phyloP scores from a whole-genome alignment of 2,329 filamentous ascomycete genomes.

The Penicillium sp. region DNA sequence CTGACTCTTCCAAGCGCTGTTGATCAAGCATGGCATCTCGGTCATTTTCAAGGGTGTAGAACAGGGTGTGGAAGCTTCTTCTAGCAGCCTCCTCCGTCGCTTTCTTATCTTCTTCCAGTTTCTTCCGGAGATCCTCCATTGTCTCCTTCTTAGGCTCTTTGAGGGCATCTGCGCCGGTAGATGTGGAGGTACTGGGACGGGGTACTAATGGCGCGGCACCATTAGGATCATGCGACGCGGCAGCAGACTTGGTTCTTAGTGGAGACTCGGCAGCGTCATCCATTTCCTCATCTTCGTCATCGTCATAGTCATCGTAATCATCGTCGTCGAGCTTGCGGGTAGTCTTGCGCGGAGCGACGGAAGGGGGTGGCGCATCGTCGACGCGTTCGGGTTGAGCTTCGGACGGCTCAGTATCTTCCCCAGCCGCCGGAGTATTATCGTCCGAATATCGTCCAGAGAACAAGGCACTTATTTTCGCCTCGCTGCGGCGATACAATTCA shows the following conservation, averaged over 20 bases:
- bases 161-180: conserved; percentile 60
- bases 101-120: conserved; percentile 86
- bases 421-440: conserved; percentile 44
- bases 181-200: conserved; percentile 64
- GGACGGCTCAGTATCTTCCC: conserved; percentile 44
- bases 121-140: conserved; percentile 86
- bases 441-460: conserved; percentile 55
- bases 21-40: conserved; percentile 96
- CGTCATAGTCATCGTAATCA: conserved; percentile 67
- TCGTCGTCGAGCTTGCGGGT: conserved; percentile 77
- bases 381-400: conserved; percentile 44
- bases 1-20: conserved; percentile 92
- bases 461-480: conserved; percentile 73
- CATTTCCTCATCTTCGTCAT: conserved; percentile 60
- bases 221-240: conserved; percentile 55
- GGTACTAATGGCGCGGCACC: conserved; percentile 68
- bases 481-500: conserved; percentile 72
- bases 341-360: conserved; percentile 53
- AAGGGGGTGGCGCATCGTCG: conserved; percentile 49
- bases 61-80: conserved; percentile 86
- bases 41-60: conserved; percentile 94
- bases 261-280: conserved; percentile 48
- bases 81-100: conserved; percentile 87
- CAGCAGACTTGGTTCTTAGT: conserved; percentile 52
- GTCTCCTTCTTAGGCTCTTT: conserved; percentile 61